phyloP scores from a whole-genome alignment of 129 eudicot species.

The Chrysanthemum seticuspe region DNA sequence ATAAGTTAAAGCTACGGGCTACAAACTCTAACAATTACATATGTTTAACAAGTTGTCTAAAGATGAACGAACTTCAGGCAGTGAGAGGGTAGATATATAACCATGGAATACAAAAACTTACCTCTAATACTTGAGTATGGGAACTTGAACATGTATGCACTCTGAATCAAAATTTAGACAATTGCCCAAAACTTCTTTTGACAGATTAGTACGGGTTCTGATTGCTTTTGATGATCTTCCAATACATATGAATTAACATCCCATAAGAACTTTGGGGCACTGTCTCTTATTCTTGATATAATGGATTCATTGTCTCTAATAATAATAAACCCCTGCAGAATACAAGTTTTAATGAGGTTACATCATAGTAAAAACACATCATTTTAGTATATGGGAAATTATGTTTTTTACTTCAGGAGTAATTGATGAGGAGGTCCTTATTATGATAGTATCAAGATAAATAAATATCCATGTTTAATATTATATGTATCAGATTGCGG shows the following conservation, averaged over 20 bases:
- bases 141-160: not conserved
- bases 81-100: too few relatives aligned
- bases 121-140: not conserved
- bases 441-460: too few relatives aligned
- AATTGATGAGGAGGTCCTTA: too few relatives aligned
- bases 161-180: not conserved
- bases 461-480: too few relatives aligned
- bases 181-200: constrained; percentile 83
- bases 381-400: not conserved
- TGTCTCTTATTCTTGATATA: constrained; percentile 53
- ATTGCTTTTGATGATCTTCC: constrained; percentile 58
- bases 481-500: too few relatives aligned
- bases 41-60: not conserved
- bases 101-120: too few relatives aligned
- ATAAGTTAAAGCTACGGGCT: not conserved
- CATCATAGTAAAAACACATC: not conserved
- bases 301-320: constrained; percentile 68
- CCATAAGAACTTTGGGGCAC: constrained; percentile 79
- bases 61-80: too few relatives aligned
- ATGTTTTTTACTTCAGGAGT: too few relatives aligned
- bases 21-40: not conserved
- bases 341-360: not conserved
- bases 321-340: constrained; percentile 61
- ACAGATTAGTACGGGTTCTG: constrained; percentile 66
- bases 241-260: constrained; percentile 55